Conservation (phyloP, 331 rosid species). For the Rosa hybrid region DNA sequence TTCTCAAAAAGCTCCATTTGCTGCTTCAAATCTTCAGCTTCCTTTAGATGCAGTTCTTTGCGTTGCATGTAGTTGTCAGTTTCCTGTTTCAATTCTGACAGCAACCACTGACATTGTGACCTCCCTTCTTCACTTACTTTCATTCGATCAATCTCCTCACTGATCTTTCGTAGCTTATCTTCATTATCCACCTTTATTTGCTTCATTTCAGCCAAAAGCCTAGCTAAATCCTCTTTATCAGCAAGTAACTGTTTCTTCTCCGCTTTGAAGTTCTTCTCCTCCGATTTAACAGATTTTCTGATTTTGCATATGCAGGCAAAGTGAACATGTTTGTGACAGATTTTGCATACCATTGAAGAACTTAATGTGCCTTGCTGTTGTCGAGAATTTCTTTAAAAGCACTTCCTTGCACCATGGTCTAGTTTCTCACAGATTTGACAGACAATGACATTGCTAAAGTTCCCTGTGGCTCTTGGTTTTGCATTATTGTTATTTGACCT, state of each 20-base stretch:
- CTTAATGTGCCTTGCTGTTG: too few relatives aligned
- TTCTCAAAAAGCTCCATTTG: slow-evolving; percentile 91
- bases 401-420: too few relatives aligned
- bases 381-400: too few relatives aligned
- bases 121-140: slow-evolving; percentile 76
- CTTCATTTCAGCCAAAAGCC: slow-evolving; percentile 66
- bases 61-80: slow-evolving; percentile 77
- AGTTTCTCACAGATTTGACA: too few relatives aligned
- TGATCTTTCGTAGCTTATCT: too few relatives aligned
- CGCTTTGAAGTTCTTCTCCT: slow-evolving; percentile 64
- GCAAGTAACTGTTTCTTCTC: slow-evolving; percentile 56
- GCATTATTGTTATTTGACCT: too few relatives aligned
- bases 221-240: slow-evolving; percentile 67
- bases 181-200: slow-evolving; percentile 38
- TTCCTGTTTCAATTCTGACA: slow-evolving; percentile 82
- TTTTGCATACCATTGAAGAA: too few relatives aligned
- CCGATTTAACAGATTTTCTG: slow-evolving; percentile 49
- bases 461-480: too few relatives aligned
- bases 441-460: too few relatives aligned
- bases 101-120: slow-evolving; percentile 65
- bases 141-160: slow-evolving; percentile 13
- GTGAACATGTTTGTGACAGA: too few relatives aligned
- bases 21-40: slow-evolving; percentile 83
- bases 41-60: slow-evolving; percentile 80
- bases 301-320: too few relatives aligned